These are phyloP conservation scores for Gypsophila paniculata DNA, from an alignment of 179 eudicot species.

Conservation along the genomic window DNA sequence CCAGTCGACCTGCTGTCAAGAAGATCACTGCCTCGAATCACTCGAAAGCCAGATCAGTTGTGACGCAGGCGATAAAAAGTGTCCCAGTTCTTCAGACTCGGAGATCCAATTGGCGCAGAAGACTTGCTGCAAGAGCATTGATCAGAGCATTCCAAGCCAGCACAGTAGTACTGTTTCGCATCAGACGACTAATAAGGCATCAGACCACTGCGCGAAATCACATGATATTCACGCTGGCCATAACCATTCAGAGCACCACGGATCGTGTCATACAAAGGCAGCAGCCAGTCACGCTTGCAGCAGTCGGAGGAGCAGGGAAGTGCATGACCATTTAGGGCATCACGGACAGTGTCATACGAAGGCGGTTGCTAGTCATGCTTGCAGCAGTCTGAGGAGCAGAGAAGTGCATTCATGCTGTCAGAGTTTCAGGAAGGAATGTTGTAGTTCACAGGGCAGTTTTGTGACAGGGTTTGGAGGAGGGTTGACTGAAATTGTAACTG, in stretches of 20 bases:
- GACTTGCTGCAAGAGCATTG: constrained; percentile 18
- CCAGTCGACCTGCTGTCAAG: constrained; percentile 7
- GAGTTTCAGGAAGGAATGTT: constrained; percentile 36
- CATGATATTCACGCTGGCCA: constrained; percentile 11
- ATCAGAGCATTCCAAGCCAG: not conserved
- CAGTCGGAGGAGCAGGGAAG: constrained; percentile 27
- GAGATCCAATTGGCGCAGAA: constrained; percentile 9
- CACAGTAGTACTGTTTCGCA: not conserved
- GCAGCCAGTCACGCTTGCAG: constrained; percentile 23
- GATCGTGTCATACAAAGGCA: constrained; percentile 15
- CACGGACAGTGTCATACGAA: constrained; percentile 15
- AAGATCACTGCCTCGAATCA: constrained; percentile 26
- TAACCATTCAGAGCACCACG: constrained; percentile 2
- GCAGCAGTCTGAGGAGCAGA: constrained; percentile 26
- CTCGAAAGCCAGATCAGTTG: constrained; percentile 29
- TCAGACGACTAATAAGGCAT: not conserved
- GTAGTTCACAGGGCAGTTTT: constrained; percentile 25
- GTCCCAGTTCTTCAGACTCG: not conserved
- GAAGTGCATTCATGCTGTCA: constrained; percentile 34
- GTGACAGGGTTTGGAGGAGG: constrained; percentile 31
- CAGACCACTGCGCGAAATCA: constrained; percentile 9
- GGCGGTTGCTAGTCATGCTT: constrained; percentile 24
- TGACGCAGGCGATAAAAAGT: not conserved
- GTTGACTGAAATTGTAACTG: constrained; percentile 38
- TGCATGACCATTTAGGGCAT: not conserved